phyloP scores from a whole-genome alignment of 176 grass and related monocot species.

The Sorghum bicolor region DNA sequence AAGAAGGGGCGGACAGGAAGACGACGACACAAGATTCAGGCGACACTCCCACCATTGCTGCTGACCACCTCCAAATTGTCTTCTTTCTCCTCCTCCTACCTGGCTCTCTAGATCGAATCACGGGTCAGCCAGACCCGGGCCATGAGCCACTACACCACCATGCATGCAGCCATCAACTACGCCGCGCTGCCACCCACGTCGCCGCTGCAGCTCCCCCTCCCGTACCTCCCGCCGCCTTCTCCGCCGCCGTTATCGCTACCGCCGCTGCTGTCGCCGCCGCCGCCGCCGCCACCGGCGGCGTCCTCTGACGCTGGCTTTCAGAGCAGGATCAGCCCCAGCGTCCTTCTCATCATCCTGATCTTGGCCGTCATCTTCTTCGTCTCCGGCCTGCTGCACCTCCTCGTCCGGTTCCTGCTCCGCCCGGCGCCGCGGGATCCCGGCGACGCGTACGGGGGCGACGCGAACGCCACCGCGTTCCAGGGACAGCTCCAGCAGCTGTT shows the following conservation, averaged over 20 bases:
- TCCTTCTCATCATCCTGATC: constrained; percentile 76
- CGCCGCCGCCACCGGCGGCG: not conserved
- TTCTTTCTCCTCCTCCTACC: not conserved
- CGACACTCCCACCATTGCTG: constrained; percentile 26
- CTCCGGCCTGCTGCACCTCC: constrained; percentile 72
- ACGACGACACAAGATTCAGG: constrained; percentile 25
- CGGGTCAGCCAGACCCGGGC: not conserved
- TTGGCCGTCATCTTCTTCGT: constrained; percentile 80
- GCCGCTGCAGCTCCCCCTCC: constrained; percentile 36
- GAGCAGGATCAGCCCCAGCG: constrained; percentile 69
- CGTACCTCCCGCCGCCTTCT: constrained; percentile 42
- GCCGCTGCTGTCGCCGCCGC: not conserved
- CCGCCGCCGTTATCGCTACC: not conserved
- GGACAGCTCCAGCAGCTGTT: constrained; percentile 91
- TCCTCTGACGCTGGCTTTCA: constrained; percentile 30
- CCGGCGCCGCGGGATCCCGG: constrained; percentile 28
- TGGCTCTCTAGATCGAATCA: constrained; percentile 19
- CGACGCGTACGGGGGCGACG: constrained; percentile 9
- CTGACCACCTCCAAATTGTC: not conserved
- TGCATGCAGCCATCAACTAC: constrained; percentile 32
- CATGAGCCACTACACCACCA: constrained; percentile 38
- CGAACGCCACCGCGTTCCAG: constrained; percentile 55
- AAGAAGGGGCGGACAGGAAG: not conserved
- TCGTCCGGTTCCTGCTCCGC: constrained; percentile 57
- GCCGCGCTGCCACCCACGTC: constrained; percentile 22